These are phyloP conservation scores for Podospora fimiseda DNA, from an alignment of 495 filamentous ascomycete species.

Conservation along the genomic window DNA sequence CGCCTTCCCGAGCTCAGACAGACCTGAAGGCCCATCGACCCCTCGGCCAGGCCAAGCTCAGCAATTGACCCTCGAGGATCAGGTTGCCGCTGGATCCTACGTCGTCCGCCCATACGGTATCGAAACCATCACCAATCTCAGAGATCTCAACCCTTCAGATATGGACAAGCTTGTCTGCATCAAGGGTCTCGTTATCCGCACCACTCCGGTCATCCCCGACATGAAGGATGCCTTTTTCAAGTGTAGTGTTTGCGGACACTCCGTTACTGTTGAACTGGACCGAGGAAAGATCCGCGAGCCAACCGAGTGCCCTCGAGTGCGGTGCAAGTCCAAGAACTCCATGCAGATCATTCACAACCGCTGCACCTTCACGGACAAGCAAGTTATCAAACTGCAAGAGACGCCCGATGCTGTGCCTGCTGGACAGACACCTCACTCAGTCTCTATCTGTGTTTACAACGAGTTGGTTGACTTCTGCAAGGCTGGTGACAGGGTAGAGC, in stretches of 20 bases:
- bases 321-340: conserved; percentile 79
- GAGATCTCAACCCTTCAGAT: conserved; percentile 89
- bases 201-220: conserved; percentile 93
- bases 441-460: conserved; percentile 93
- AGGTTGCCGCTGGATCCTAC: conserved; percentile 67
- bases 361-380: conserved; percentile 91
- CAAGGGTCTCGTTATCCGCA: conserved; percentile 93
- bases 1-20: conserved; percentile 68
- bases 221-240: conserved; percentile 96
- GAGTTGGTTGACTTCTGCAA: conserved; percentile 97
- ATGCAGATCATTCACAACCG: conserved; percentile 99
- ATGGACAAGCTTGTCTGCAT: conserved; percentile 96
- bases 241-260: conserved; percentile 87
- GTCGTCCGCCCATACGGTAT: conserved; percentile 88
- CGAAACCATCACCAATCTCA: conserved; percentile 80
- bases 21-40: conserved; percentile 41
- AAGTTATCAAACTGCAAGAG: conserved; percentile 98
- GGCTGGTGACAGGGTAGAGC: conserved; percentile 90
- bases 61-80: conserved; percentile 40
- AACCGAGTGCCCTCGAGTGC: conserved; percentile 77
- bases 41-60: conserved; percentile 25
- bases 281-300: conserved; percentile 95
- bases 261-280: conserved; percentile 83
- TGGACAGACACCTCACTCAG: conserved; percentile 96
- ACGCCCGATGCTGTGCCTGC: conserved; percentile 91